A percentile compares a stretch with the other conserved stretches of the same genome.
Conservation (phyloP, 495 filamentous ascomycete species). For the Clohesyomyces aquaticus region DNA sequence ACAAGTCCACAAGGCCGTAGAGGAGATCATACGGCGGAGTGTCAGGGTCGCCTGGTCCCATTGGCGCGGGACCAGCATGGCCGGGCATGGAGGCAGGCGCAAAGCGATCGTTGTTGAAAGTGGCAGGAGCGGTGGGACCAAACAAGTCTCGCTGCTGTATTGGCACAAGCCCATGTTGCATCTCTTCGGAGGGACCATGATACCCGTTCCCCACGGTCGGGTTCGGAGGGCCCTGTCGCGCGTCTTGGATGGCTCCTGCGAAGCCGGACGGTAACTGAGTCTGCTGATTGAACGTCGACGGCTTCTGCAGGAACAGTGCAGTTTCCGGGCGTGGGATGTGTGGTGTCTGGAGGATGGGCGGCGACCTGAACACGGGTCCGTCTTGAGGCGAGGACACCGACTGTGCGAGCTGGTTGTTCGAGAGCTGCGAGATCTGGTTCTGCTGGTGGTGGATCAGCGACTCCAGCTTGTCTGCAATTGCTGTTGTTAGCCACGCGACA, state of each 20-base stretch:
- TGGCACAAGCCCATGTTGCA: slow-evolving; percentile 11
- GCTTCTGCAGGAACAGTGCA: slow-evolving; percentile 65
- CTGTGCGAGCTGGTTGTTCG: slow-evolving; percentile 31
- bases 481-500: neutral
- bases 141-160: slow-evolving; percentile 29
- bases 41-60: slow-evolving; percentile 61
- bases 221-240: neutral
- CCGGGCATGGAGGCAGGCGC: slow-evolving; percentile 11
- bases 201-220: slow-evolving; percentile 24
- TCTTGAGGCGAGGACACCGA: slow-evolving; percentile 37
- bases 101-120: slow-evolving; percentile 29
- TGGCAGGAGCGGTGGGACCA: slow-evolving; percentile 8
- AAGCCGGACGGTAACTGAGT: slow-evolving; percentile 25
- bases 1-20: slow-evolving; percentile 79
- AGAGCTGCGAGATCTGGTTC: slow-evolving; percentile 44
- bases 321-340: slow-evolving; percentile 63
- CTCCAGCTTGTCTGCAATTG: slow-evolving; percentile 42
- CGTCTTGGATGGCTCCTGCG: slow-evolving; percentile 1
- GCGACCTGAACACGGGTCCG: slow-evolving; percentile 31
- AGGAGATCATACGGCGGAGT: slow-evolving; percentile 84
- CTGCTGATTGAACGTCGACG: slow-evolving; percentile 48
- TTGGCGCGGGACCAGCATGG: slow-evolving; percentile 43
- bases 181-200: slow-evolving; percentile 19
- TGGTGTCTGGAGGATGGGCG: slow-evolving; percentile 42
- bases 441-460: slow-evolving; percentile 45